Conservation (phyloP, 2,329 filamentous ascomycete genomes). For the Ophiocordyceps camponoti-leonardi region DNA sequence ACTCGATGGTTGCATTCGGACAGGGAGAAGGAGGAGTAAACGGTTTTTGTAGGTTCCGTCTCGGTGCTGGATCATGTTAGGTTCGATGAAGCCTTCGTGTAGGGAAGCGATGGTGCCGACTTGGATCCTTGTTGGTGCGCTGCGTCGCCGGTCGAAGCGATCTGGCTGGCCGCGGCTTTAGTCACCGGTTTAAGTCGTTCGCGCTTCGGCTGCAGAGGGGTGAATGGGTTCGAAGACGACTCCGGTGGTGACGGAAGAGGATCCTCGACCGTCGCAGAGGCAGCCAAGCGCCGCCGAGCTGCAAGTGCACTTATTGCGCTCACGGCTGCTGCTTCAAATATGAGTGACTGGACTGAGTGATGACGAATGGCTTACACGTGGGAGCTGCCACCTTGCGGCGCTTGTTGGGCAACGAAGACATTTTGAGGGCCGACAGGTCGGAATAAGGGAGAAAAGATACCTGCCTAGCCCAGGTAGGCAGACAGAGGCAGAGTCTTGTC, state of each 20-base stretch:
- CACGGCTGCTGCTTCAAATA: constrained; percentile 6
- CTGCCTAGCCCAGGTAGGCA: no score
- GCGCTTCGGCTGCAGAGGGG: constrained; percentile 7
- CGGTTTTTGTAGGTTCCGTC: background rate
- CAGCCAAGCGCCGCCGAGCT: constrained; percentile 13
- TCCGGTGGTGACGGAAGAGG: constrained; percentile 4
- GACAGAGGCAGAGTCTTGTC: background rate
- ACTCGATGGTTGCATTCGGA: constrained; percentile 24
- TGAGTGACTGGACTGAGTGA: background rate
- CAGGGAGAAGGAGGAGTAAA: constrained; percentile 27
- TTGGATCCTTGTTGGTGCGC: background rate
- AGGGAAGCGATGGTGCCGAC: background rate
- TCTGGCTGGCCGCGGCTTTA: constrained; percentile 3
- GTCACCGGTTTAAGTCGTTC: constrained; percentile 5
- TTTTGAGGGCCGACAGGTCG: background rate
- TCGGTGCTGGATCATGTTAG: background rate
- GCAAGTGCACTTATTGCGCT: constrained; percentile 21
- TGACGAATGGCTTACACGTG: constrained; percentile 5
- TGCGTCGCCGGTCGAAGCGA: background rate
- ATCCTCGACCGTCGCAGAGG: constrained; percentile 4
- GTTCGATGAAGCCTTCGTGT: no score
- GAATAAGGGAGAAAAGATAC: background rate
- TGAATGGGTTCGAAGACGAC: constrained; percentile 12
- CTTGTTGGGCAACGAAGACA: constrained; percentile 12
- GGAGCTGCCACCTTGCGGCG: constrained; percentile 16